Percentiles rank a stretch among this genome's conserved stretches.
Evolutionary conservation across 108 stramenopile genomes (phyloP).

Genomic region (Nitzschia sp.): DNA sequence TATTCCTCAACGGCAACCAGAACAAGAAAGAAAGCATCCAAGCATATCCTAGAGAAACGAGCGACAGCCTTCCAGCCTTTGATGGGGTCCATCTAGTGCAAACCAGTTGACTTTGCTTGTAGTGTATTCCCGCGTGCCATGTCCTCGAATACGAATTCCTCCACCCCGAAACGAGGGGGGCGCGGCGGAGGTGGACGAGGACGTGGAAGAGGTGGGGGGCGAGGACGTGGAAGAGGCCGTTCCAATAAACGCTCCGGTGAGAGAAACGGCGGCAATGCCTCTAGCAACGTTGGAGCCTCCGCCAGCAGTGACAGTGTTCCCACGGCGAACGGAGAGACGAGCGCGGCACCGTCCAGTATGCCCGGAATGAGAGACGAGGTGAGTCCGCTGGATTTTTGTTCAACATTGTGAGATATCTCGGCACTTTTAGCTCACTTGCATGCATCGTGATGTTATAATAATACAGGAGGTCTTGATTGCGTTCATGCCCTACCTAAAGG

Average conservation of each 20-base stretch:
- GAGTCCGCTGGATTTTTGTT: background rate
- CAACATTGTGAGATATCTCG: too few relatives aligned
- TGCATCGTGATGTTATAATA: too few relatives aligned
- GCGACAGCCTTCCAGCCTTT: too few relatives aligned
- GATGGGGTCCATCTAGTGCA: too few relatives aligned
- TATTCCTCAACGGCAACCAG: too few relatives aligned
- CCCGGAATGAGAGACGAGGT: constrained; percentile 37
- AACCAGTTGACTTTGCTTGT: too few relatives aligned
- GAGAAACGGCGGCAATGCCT: constrained; percentile 8
- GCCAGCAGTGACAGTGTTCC: background rate
- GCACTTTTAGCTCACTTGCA: too few relatives aligned
- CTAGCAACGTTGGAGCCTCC: background rate
- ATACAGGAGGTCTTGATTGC: constrained; percentile 67
- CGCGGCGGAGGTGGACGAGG: constrained; percentile 16
- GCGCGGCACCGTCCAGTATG: constrained; percentile 11
- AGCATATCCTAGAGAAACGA: too few relatives aligned
- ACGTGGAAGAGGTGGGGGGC: constrained; percentile 30
- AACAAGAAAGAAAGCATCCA: too few relatives aligned
- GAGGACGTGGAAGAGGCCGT: constrained; percentile 38
- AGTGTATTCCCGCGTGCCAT: too few relatives aligned
- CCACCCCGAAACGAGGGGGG: background rate
- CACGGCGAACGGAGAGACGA: constrained; percentile 9
- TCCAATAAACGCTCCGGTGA: constrained; percentile 32
- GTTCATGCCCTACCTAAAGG: constrained; percentile 68
- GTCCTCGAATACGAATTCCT: constrained; percentile 6